A percentile compares a stretch with the other conserved stretches of the same genome.
Evolutionary conservation across 805 yeast species (phyloP).

Genomic region (Lipomyces mesembrius): DNA sequence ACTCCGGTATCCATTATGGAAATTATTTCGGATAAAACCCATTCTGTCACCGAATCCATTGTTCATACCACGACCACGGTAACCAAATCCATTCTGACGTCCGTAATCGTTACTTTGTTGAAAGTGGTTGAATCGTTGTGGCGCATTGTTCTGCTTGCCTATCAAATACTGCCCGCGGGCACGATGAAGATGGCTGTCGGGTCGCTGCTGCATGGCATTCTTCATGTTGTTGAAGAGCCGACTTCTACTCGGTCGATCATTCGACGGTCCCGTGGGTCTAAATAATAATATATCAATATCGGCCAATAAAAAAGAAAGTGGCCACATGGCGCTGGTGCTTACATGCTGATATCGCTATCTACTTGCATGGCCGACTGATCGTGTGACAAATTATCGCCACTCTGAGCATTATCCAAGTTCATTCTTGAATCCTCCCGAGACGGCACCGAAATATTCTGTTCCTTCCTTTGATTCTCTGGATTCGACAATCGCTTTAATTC

Average conservation of each 20-base stretch:
- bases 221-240: neutral
- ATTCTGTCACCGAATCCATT: neutral
- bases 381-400: neutral
- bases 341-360: neutral
- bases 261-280: constrained; percentile 6
- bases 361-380: neutral
- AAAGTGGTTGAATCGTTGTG: neutral
- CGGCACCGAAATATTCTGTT: neutral
- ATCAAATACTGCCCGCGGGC: constrained; percentile 13
- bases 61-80: constrained; percentile 4
- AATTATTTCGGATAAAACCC: neutral
- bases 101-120: neutral
- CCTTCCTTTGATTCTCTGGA: neutral
- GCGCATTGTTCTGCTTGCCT: constrained; percentile 6
- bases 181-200: constrained; percentile 4
- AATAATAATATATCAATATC: neutral
- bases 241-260: neutral
- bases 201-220: neutral
- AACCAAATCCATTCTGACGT: constrained; percentile 1
- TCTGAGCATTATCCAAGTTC: neutral
- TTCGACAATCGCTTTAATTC: constrained; percentile 25
- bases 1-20: constrained; percentile 3
- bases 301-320: neutral
- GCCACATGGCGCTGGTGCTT: neutral
- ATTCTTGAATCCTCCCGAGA: neutral